phyloP scores from a whole-genome alignment of 169 alveolate genomes.

The Condylostoma magnum region DNA sequence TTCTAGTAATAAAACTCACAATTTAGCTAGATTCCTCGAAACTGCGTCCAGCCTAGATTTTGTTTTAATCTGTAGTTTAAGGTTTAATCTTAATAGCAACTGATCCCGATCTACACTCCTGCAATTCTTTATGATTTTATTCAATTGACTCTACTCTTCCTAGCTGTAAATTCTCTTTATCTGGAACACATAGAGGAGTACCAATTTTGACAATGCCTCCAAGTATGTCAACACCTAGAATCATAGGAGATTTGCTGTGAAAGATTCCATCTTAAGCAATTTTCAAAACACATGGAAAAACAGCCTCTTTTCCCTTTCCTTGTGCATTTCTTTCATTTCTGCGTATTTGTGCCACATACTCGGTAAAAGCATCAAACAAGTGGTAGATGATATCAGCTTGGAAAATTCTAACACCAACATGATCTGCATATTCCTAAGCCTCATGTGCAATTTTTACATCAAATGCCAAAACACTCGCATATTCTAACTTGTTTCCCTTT shows the following conservation, averaged over 20 bases:
- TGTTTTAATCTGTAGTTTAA: constrained; percentile 32
- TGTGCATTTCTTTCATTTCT: constrained; percentile 85
- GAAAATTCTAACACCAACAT: constrained; percentile 94
- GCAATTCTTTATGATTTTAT: constrained; percentile 90
- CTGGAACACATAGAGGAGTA: constrained; percentile 93
- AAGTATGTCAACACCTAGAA: constrained; percentile 94
- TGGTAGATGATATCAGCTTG: constrained; percentile 98
- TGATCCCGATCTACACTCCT: constrained; percentile 88
- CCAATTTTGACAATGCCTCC: constrained; percentile 93
- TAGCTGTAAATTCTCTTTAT: constrained; percentile 85
- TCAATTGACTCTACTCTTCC: constrained; percentile 96
- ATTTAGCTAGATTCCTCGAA: constrained; percentile 89
- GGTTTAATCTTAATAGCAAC: constrained; percentile 80
- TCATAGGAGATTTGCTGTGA: constrained; percentile 96
- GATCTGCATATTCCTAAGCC: constrained; percentile 96
- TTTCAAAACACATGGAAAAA: constrained; percentile 95
- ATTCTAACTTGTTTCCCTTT: constrained; percentile 91
- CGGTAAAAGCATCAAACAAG: constrained; percentile 94
- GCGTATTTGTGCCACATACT: constrained; percentile 88
- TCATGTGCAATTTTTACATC: constrained; percentile 97
- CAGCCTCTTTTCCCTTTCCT: constrained; percentile 67
- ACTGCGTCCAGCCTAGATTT: constrained; percentile 90
- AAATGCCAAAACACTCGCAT: constrained; percentile 97
- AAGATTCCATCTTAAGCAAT: constrained; percentile 94
- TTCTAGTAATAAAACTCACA: constrained; percentile 89